phyloP scores from a whole-genome alignment of 2,329 filamentous ascomycete genomes.

The Aspergillus brasiliensis region DNA sequence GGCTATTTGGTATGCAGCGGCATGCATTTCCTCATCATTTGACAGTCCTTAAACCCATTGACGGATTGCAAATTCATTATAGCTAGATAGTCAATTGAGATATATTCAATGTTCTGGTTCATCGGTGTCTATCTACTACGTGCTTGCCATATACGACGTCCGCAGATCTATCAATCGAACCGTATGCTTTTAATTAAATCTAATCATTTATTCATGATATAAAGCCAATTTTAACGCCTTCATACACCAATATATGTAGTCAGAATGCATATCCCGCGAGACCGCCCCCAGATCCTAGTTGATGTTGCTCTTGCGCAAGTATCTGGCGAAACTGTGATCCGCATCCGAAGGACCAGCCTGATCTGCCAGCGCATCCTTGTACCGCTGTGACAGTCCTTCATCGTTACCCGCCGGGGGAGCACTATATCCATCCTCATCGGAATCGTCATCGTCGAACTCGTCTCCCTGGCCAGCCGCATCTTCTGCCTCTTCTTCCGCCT shows the following conservation, averaged over 20 bases:
- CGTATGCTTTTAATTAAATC: neutral
- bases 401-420: constrained; percentile 62
- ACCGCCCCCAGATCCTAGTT: constrained; percentile 23
- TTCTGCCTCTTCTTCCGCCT: constrained; percentile 55
- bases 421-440: constrained; percentile 59
- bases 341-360: constrained; percentile 46
- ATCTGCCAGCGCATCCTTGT: constrained; percentile 71
- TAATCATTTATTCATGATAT: constrained; percentile 5
- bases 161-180: too few species aligned
- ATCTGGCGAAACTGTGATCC: constrained; percentile 56
- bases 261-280: neutral
- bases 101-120: too few species aligned
- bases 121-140: too few species aligned
- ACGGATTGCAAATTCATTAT: too few species aligned
- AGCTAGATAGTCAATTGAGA: too few species aligned
- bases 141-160: too few species aligned
- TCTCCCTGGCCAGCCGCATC: constrained; percentile 34
- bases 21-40: too few species aligned
- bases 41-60: too few species aligned
- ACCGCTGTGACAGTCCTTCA: constrained; percentile 72
- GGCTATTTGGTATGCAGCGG: too few species aligned
- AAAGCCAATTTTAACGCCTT: neutral
- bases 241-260: constrained; percentile 8
- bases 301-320: constrained; percentile 45
- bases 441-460: constrained; percentile 48